Evolutionary conservation across 208 protist species (phyloP).

Genomic region (Leishmania major): DNA sequence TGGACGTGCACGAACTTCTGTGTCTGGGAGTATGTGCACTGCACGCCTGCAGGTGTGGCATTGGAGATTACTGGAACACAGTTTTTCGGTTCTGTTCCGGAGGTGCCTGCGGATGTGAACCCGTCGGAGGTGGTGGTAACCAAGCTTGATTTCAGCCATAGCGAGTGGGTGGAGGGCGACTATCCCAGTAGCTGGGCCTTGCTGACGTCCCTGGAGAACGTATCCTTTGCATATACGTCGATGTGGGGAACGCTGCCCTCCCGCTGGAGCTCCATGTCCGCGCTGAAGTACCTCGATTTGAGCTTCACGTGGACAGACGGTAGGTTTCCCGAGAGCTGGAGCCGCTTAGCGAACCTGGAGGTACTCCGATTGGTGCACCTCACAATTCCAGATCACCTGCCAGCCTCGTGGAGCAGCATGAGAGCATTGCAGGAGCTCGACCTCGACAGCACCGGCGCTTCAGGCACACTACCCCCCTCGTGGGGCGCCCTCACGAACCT

Average conservation of each 20-base stretch:
- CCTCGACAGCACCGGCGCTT: not conserved
- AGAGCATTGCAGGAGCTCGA: not conserved
- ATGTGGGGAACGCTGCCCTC: not conserved
- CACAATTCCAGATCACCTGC: not conserved
- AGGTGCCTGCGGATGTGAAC: not conserved
- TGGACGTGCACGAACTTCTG: conserved; percentile 10
- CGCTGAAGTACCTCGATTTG: conserved; percentile 2
- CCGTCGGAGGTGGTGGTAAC: conserved; percentile 8
- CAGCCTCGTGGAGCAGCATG: not conserved
- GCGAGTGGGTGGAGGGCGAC: not conserved
- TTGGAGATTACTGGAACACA: conserved; percentile 4
- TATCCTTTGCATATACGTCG: conserved; percentile 13
- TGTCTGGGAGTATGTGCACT: conserved; percentile 8
- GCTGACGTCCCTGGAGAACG: not conserved
- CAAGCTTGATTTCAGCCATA: conserved; percentile 10
- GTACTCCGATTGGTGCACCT: conserved; percentile 2
- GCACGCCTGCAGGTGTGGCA: conserved; percentile 9
- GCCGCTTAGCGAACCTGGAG: not conserved
- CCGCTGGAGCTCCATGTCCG: not conserved
- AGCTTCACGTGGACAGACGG: conserved; percentile 2
- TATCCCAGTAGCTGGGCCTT: conserved; percentile 8
- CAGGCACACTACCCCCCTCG: not conserved
- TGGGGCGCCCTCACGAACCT: not conserved
- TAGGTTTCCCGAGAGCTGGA: not conserved
- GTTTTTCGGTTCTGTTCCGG: conserved; percentile 1